phyloP scores from a whole-genome alignment of 441 rosid species.

The Populus hybrid region DNA sequence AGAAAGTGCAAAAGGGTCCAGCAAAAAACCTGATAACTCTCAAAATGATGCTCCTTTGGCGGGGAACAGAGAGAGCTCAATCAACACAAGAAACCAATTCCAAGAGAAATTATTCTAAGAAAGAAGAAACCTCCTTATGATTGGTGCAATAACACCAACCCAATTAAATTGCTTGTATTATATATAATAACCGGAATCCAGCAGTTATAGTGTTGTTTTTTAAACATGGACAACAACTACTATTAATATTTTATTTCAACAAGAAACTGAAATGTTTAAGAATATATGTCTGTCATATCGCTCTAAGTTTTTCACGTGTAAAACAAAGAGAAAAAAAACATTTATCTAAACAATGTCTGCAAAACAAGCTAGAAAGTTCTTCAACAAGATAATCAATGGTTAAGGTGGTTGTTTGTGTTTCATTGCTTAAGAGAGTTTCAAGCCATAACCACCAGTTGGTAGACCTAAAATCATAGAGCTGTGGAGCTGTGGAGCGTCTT shows the following conservation, averaged over 20 bases:
- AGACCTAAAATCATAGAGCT: constrained; percentile 52
- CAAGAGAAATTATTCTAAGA: constrained; percentile 32
- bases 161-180: constrained; percentile 20
- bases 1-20: background rate
- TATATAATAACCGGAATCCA: constrained; percentile 2
- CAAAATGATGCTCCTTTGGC: constrained; percentile 22
- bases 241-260: constrained; percentile 17
- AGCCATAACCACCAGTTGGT: constrained; percentile 82
- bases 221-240: constrained; percentile 5
- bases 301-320: constrained; percentile 25
- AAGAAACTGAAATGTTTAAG: constrained; percentile 6
- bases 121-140: constrained; percentile 42
- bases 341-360: background rate
- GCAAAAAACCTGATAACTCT: constrained; percentile 37
- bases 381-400: constrained; percentile 4
- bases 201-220: constrained; percentile 3
- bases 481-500: background rate
- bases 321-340: too few relatives aligned
- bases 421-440: constrained; percentile 59
- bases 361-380: constrained; percentile 14
- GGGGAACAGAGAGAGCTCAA: constrained; percentile 32
- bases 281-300: constrained; percentile 22
- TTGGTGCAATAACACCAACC: constrained; percentile 44
- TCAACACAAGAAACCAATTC: constrained; percentile 31
- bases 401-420: constrained; percentile 26